Conservation (phyloP, 1,284 basidiomycete species). For the Pulchroboletus neoregius region DNA sequence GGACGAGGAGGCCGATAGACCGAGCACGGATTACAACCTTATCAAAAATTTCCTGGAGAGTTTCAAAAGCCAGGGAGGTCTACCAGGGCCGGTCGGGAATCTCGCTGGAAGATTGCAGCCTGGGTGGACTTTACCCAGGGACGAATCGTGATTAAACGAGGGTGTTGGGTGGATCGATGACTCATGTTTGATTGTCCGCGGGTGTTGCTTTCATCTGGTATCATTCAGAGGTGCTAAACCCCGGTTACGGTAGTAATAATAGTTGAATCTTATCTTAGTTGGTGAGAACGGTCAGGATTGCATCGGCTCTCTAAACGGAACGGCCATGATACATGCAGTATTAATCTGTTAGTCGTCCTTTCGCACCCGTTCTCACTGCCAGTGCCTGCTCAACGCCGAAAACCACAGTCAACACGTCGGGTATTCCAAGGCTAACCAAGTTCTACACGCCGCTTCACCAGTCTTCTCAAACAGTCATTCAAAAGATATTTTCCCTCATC, state of each 20-base stretch:
- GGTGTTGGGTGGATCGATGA: too few species aligned
- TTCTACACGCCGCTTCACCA: conserved; percentile 90
- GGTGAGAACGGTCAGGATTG: neutral
- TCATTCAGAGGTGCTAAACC: too few species aligned
- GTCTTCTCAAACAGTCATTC: conserved; percentile 67
- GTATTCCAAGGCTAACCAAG: conserved; percentile 89
- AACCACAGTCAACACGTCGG: conserved; percentile 75
- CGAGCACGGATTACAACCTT: conserved; percentile 75
- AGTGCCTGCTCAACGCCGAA: conserved; percentile 16
- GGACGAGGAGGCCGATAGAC: conserved; percentile 47
- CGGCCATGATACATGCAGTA: conserved; percentile 82
- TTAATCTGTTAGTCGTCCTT: conserved; percentile 55
- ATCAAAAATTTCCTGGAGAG: conserved; percentile 96
- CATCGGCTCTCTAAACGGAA: conserved; percentile 7
- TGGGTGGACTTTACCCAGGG: conserved; percentile 68
- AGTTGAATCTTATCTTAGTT: conserved; percentile 9
- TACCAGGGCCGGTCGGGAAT: conserved; percentile 86
- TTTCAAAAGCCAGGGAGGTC: conserved; percentile 83
- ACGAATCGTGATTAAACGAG: conserved; percentile 37
- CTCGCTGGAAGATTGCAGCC: conserved; percentile 78
- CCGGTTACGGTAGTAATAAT: too few species aligned
- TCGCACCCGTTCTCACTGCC: conserved; percentile 45
- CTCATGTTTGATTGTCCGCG: too few species aligned
- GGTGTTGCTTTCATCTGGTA: too few species aligned
- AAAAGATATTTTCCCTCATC: conserved; percentile 83